A percentile compares a stretch with the other conserved stretches of the same genome.
phyloP scores from a whole-genome alignment of 1,284 basidiomycete species.

The Irpex sp. region DNA sequence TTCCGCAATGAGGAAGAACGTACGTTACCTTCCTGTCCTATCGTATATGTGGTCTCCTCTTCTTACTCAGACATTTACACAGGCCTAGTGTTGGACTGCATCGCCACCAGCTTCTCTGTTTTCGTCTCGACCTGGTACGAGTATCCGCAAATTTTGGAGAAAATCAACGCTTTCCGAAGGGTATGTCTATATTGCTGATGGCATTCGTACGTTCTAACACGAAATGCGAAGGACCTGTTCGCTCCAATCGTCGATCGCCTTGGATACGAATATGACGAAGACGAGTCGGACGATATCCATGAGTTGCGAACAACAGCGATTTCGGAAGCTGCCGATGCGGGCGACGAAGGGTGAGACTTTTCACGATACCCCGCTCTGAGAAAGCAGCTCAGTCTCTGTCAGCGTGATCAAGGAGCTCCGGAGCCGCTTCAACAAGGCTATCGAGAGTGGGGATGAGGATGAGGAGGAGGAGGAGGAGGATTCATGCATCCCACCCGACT shows the following conservation, averaged over 20 bases:
- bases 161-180: slow-evolving; percentile 61
- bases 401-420: slow-evolving; percentile 77
- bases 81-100: slow-evolving; percentile 78
- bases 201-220: slow-evolving; percentile 2
- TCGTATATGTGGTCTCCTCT: not conserved
- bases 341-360: slow-evolving; percentile 49
- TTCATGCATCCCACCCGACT: slow-evolving; percentile 76
- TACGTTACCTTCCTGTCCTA: slow-evolving; percentile 30
- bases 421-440: slow-evolving; percentile 70
- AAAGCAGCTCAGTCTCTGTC: not conserved
- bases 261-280: slow-evolving; percentile 73
- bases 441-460: slow-evolving; percentile 46
- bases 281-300: slow-evolving; percentile 71
- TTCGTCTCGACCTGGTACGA: slow-evolving; percentile 86
- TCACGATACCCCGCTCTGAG: not conserved
- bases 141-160: slow-evolving; percentile 55
- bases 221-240: slow-evolving; percentile 56
- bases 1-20: slow-evolving; percentile 76
- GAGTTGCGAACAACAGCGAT: slow-evolving; percentile 82
- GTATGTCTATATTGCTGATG: slow-evolving; percentile 34
- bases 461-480: slow-evolving; percentile 44
- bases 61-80: not conserved
- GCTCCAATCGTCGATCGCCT: slow-evolving; percentile 77
- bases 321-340: slow-evolving; percentile 57
- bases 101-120: slow-evolving; percentile 51